These are phyloP conservation scores for Ogataea nitratoaversa DNA, from an alignment of 805 yeast species.

Conservation along the genomic window DNA sequence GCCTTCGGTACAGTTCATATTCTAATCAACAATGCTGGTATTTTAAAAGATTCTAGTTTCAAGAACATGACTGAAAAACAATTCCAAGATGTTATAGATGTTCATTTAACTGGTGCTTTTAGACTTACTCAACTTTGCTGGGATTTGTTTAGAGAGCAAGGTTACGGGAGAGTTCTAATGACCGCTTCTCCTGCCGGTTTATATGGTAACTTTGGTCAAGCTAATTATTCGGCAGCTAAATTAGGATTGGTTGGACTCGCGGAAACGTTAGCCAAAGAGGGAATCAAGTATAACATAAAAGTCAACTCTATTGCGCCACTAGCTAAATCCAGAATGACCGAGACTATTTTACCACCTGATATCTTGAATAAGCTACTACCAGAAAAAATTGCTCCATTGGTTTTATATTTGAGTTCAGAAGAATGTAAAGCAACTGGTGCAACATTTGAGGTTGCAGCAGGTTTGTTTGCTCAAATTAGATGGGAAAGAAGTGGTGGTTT, in stretches of 20 bases:
- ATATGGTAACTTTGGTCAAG: conserved; percentile 95
- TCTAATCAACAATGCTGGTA: conserved; percentile 92
- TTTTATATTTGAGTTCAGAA: conserved; percentile 73
- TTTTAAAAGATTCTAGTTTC: conserved; percentile 81
- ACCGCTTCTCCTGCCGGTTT: conserved; percentile 98
- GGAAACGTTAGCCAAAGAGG: conserved; percentile 94
- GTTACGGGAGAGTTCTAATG: conserved; percentile 83
- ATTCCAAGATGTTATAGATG: conserved; percentile 75
- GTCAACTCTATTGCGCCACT: conserved; percentile 90
- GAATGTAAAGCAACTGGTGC: conserved; percentile 61
- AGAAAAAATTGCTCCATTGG: conserved; percentile 89
- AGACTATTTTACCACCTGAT: conserved; percentile 80
- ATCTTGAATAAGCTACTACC: conserved; percentile 77
- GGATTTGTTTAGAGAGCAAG: conserved; percentile 82
- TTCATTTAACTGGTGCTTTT: conserved; percentile 87
- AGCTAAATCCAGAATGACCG: conserved; percentile 96
- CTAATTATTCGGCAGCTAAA: conserved; percentile 93
- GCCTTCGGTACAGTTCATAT: conserved; percentile 86
- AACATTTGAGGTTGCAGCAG: conserved; percentile 91
- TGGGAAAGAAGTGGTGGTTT: conserved; percentile 94
- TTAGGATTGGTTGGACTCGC: conserved; percentile 86
- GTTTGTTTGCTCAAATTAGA: conserved; percentile 83
- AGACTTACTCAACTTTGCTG: conserved; percentile 85
- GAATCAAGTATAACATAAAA: conserved; percentile 73
- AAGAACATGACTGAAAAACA: conserved; percentile 81